A percentile compares a stretch with the other conserved stretches of the same genome.
Conservation (phyloP, 2,329 filamentous ascomycete species). For the Colletotrichum theobromicola region DNA sequence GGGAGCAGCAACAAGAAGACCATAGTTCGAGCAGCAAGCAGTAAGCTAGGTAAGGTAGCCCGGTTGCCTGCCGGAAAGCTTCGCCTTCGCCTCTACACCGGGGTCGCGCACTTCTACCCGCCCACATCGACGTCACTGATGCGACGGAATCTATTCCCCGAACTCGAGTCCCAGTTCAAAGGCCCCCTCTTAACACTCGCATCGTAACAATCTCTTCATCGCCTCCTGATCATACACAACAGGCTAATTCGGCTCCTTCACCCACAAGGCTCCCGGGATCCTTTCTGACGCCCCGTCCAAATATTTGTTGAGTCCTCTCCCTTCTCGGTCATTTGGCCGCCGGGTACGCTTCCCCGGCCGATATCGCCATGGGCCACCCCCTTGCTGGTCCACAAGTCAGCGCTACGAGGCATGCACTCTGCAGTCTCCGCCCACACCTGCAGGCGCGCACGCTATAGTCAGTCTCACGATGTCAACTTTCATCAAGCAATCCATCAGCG, state of each 20-base stretch:
- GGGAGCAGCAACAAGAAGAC: not conserved
- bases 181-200: not conserved
- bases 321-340: not conserved
- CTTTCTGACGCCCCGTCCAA: not conserved
- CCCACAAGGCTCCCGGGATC: not conserved
- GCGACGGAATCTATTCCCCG: not conserved
- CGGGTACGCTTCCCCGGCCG: not conserved
- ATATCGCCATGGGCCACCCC: not conserved
- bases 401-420: not conserved
- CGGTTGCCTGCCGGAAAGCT: not conserved
- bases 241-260: not conserved
- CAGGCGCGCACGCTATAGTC: not conserved
- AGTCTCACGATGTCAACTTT: fast-evolving
- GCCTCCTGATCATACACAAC: not conserved
- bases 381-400: not conserved
- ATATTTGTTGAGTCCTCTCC: not conserved
- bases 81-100: not conserved
- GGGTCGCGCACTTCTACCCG: not conserved
- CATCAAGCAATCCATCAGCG: not conserved
- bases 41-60: not conserved
- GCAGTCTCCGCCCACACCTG: not conserved
- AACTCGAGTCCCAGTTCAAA: not conserved
- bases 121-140: slow-evolving; percentile 13
- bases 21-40: not conserved
- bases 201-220: not conserved